Percentiles rank a stretch among this genome's conserved stretches.
Evolutionary conservation across 768 basidiomycete genomes (phyloP).

Genomic region (Amanita molliuscula): DNA sequence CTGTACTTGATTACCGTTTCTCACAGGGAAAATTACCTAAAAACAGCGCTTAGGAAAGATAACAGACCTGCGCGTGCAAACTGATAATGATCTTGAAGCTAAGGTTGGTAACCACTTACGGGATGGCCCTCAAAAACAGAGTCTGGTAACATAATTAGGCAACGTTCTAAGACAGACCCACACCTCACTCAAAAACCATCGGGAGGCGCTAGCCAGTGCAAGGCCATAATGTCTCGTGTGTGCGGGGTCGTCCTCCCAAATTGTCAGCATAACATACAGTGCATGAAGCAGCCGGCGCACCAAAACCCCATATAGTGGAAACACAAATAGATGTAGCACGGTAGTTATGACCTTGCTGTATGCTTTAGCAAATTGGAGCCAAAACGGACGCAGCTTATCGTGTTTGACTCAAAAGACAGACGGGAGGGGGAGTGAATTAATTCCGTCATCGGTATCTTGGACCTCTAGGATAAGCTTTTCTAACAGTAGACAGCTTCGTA

Average conservation of each 20-base stretch:
- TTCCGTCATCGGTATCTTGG: no score
- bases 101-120: conserved; percentile 45
- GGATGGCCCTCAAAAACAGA: conserved; percentile 71
- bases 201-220: conserved; percentile 62
- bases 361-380: no score
- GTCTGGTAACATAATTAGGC: conserved; percentile 25
- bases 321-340: conserved; percentile 77
- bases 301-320: conserved; percentile 88
- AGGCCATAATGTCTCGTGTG: conserved; percentile 76
- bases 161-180: background rate
- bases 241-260: conserved; percentile 41
- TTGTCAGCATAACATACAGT: conserved; percentile 17
- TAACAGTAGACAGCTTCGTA: no score
- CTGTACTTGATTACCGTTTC: conserved; percentile 55
- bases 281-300: conserved; percentile 17
- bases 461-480: no score
- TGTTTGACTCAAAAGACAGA: no score
- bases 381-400: no score
- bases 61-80: conserved; percentile 56
- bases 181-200: conserved; percentile 72
- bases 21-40: no score
- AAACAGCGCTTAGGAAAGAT: no score
- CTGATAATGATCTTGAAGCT: conserved; percentile 67
- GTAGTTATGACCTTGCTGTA: conserved; percentile 77
- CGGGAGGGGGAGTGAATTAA: no score